Evolutionary conservation across 2,329 filamentous ascomycete genomes (phyloP), one percentile per base, ranked within the genome.

Genomic region (Neoarthrinium moseri): DNA sequence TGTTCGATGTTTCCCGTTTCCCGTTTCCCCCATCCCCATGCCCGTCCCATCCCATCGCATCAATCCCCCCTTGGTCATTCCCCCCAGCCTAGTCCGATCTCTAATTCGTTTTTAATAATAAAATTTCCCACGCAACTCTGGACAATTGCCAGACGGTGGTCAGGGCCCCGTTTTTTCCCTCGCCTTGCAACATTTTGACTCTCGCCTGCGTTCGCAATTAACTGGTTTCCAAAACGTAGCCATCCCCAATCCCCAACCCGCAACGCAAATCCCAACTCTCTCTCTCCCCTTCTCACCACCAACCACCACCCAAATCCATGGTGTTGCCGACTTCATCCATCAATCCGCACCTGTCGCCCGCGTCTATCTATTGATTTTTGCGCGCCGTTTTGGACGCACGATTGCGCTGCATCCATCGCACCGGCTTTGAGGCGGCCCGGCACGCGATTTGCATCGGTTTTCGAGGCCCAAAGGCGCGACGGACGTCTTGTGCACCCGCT

Each of bases 101-200:
- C 55, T 66, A 62, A 63, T 61, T 65, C 62, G 56, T 58, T 59
- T 58, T 55, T 58, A 60, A 61, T 64, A 62, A 63, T 62, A 64
- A 63, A n/a, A n/a, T n/a, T 65, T 68, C 61, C 62, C 61, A 62
- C 59, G 55, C 61, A 63, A 57, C 59, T 67, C 58, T 56, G 55
- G 57, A 61, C 58, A 59, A 58, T 58, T 48, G 59, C 53, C 54
- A 57, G 52, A 47, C 53, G 51, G 39, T 50, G 48, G 50, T 53
- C 56, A 58, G 48, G 53, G 72, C 71, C 72, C 72, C 72, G 69
- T 68, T 75, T 75, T 75, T 74, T 63, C 63, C 60, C 49, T 61
- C 58, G 56, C 56, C 47, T 52, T 62, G 55, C 47, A 49, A 42
- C 43, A 32, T 44, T 43, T 38, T 47, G 26, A 37, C 43, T 42